Percentiles rank a stretch among this genome's conserved stretches.
phyloP scores from a whole-genome alignment of 148 eudicot species.

The Camellia japonica region DNA sequence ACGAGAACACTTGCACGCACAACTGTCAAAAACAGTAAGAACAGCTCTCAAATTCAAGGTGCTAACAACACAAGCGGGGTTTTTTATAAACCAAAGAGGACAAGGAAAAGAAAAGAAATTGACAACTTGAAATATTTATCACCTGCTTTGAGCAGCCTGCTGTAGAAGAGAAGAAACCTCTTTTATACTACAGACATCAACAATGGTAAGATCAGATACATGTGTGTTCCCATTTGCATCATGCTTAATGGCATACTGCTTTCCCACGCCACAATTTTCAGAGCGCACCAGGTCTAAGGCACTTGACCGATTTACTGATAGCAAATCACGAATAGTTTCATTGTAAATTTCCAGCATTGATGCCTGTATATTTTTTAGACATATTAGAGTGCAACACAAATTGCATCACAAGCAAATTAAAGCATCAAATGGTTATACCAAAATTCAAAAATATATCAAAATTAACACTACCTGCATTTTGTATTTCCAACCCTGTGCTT shows the following conservation, averaged over 20 bases:
- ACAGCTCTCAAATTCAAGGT: not conserved
- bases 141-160: constrained; percentile 78
- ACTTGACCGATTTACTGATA: constrained; percentile 48
- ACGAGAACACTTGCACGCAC: not conserved
- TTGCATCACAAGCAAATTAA: not conserved
- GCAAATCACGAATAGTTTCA: constrained; percentile 65
- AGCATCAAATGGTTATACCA: not conserved
- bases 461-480: constrained; percentile 59
- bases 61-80: not conserved
- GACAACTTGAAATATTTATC: not conserved
- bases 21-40: not conserved
- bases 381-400: not conserved
- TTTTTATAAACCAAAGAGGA: not conserved
- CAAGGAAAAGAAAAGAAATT: not conserved
- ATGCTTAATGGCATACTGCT: constrained; percentile 62
- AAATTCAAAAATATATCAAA: not conserved
- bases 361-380: constrained; percentile 35
- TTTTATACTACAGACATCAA: constrained; percentile 68
- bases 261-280: constrained; percentile 53
- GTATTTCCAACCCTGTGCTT: constrained; percentile 69
- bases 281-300: constrained; percentile 38
- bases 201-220: constrained; percentile 72
- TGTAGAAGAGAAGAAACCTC: constrained; percentile 73
- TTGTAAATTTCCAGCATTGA: constrained; percentile 80
- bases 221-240: constrained; percentile 64